These are phyloP conservation scores for Eucalyptus tenuipes DNA, from an alignment of 345 rosid species.

Conservation along the genomic window DNA sequence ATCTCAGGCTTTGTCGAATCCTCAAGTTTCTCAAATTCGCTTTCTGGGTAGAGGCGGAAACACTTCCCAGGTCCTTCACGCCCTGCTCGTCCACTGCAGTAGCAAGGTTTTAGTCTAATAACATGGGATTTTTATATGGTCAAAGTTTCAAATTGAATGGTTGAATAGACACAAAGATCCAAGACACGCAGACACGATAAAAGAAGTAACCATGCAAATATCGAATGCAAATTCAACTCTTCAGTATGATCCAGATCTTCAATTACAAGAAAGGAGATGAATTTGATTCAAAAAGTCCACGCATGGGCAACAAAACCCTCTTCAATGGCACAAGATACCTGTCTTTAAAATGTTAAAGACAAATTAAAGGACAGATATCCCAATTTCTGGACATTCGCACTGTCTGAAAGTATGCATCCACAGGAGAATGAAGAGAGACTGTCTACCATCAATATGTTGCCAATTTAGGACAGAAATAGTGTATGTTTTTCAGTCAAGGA, in stretches of 20 bases:
- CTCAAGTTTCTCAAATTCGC: constrained; percentile 82
- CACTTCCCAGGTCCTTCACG: constrained; percentile 95
- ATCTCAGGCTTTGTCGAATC: constrained; percentile 91
- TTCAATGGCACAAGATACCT: neutral
- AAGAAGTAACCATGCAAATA: neutral
- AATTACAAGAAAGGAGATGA: neutral
- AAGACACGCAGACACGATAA: neutral
- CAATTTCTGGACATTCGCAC: neutral
- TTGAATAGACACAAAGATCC: neutral
- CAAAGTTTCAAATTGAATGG: neutral
- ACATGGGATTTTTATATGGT: neutral
- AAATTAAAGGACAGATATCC: neutral
- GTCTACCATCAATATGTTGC: neutral
- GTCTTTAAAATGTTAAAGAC: neutral
- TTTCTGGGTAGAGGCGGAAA: constrained; percentile 85
- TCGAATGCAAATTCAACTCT: neutral
- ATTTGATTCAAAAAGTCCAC: neutral
- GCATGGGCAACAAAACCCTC: neutral
- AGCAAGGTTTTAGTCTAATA: neutral
- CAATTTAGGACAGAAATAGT: neutral
- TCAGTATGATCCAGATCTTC: neutral
- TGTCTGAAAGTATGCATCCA: neutral
- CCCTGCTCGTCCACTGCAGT: constrained; percentile 86
- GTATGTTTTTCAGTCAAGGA: neutral
- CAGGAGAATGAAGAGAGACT: neutral